These are phyloP conservation scores for Pachysandra terminalis DNA, from an alignment of 164 flowering plant species.

Conservation along the genomic window DNA sequence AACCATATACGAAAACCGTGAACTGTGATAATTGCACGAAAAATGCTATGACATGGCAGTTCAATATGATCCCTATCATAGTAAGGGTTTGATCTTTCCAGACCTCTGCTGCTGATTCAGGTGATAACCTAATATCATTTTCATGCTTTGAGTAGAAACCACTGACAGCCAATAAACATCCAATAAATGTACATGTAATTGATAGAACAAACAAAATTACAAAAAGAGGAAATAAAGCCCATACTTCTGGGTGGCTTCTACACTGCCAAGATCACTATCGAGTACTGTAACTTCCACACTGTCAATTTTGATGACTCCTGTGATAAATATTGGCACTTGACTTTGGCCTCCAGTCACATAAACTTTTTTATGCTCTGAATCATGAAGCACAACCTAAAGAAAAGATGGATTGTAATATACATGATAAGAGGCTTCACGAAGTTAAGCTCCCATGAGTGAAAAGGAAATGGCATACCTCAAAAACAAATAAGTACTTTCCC, in stretches of 20 bases:
- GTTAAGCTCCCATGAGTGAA: neutral
- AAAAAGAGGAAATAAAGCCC: slow-evolving; percentile 8
- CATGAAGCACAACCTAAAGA: slow-evolving; percentile 59
- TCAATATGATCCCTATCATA: too few relatives aligned
- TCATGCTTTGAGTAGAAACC: neutral
- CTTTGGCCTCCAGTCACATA: slow-evolving; percentile 74
- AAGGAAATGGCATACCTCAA: slow-evolving; percentile 54
- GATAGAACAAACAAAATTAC: neutral
- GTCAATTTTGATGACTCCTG: slow-evolving; percentile 63
- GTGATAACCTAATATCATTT: neutral
- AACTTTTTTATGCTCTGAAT: slow-evolving; percentile 49
- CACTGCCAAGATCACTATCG: slow-evolving; percentile 78
- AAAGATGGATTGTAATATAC: neutral
- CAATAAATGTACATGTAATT: neutral
- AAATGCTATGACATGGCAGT: neutral
- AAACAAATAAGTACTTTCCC: slow-evolving; percentile 66
- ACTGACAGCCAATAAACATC: neutral
- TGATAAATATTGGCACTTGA: slow-evolving; percentile 49
- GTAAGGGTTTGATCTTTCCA: neutral
- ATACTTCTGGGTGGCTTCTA: slow-evolving; percentile 68
- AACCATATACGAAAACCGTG: neutral
- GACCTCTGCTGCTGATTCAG: neutral
- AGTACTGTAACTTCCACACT: slow-evolving; percentile 67
- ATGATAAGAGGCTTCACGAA: slow-evolving; percentile 9
- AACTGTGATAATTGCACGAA: neutral